A percentile compares a stretch with the other conserved stretches of the same genome.
Evolutionary conservation across 1,284 basidiomycete genomes (phyloP).

Genomic region (Pyrrhoderma noxium): DNA sequence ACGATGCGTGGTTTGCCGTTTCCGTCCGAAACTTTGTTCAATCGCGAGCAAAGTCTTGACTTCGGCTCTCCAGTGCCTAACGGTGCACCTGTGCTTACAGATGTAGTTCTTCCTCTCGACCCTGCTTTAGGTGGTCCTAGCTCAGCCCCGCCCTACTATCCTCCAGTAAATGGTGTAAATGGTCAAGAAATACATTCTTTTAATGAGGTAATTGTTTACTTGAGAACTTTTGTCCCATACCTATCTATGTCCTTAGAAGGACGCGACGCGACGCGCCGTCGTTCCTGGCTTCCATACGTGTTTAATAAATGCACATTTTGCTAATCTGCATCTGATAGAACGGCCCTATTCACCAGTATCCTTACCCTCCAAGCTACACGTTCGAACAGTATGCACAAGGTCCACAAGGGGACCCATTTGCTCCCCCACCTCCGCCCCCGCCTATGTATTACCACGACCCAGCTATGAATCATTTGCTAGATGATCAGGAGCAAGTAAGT

Average conservation of each 20-base stretch:
- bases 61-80: slow-evolving; percentile 13
- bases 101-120: slow-evolving; percentile 11
- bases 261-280: slow-evolving; percentile 17
- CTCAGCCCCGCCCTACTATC: slow-evolving; percentile 8
- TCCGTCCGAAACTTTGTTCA: slow-evolving; percentile 12
- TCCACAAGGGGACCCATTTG: slow-evolving; percentile 75
- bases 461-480: slow-evolving; percentile 14
- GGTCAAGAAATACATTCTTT: slow-evolving; percentile 2
- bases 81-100: slow-evolving; percentile 6
- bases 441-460: slow-evolving; percentile 42
- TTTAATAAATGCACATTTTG: neutral
- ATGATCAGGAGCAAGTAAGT: slow-evolving; percentile 28
- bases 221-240: neutral
- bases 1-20: slow-evolving; percentile 17
- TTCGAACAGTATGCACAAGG: slow-evolving; percentile 50
- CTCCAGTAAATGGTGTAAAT: slow-evolving; percentile 8
- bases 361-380: slow-evolving; percentile 4
- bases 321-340: neutral
- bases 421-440: slow-evolving; percentile 35
- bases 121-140: slow-evolving; percentile 6
- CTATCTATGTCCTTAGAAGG: neutral
- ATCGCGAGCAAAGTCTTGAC: slow-evolving; percentile 18
- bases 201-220: slow-evolving; percentile 3
- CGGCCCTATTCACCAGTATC: neutral
- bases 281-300: neutral